Base-by-base conservation (phyloP, 1,284 basidiomycete genomes). In the Apiotrichum porosum region DNA sequence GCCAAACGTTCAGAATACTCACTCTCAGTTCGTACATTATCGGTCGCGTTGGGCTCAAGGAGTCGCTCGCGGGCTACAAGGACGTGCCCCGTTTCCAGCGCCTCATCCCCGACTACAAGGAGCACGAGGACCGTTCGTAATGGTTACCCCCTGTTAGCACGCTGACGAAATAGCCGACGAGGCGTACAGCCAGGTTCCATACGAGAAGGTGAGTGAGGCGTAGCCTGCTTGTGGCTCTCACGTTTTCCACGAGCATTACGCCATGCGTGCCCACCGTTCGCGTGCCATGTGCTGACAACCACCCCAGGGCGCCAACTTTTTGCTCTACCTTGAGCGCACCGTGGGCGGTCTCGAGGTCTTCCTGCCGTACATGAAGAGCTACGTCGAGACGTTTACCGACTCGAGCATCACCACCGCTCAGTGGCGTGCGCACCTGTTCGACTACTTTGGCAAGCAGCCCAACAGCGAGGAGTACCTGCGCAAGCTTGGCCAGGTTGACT, bases 281-380 rank as follows among this genome's bases (percentile, higher is more conserved):
- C n/a, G n/a, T n/a, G n/a, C n/a, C n/a, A n/a, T 33, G 28, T n/a
- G 30, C 13, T 9, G 19, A n/a, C 30, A 15, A 21, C 36, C 12
- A 9, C n/a, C 14, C 18, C 37, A 75, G 67, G 79, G 86, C 23
- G 78, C 81, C 21, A 87, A 86, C 72, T 81, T 89, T 59, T 69
- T 89, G 9, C 74, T 81, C 32, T 73, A 81, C 62, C 76, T 83
- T 23, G 88, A 97, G 72, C 78, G 81, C 28, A 81, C 79, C 4
- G 78, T 97, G 2, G 94, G 93, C 21, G 94, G 94, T 1, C 75
- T 95, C 41, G 84, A 95, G 42, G 81, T 81, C 13, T 89, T 92
- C 75, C 67, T 89, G 17, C 87, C 87, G 0, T 93, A 92, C 69
- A 86, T 93, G 53, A 77, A 80, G 49, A 65, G 66, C 49, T 75